Conservation (phyloP, 768 basidiomycete genomes). For the Leccinum ochraceum region DNA sequence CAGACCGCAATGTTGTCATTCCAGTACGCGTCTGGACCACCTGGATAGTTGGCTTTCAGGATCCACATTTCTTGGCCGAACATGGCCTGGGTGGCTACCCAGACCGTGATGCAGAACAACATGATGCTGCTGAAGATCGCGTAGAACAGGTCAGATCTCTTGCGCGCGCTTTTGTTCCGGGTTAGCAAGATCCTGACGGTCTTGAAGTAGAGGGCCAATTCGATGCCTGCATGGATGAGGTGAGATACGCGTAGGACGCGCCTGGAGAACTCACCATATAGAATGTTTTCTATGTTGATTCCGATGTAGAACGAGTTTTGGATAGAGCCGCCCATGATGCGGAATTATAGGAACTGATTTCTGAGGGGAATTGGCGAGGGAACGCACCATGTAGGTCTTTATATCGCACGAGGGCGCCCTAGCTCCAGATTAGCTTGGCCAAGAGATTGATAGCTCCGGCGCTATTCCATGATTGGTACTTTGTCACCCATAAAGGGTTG, state of each 20-base stretch:
- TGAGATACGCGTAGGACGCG: background rate
- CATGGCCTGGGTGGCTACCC: conserved; percentile 20
- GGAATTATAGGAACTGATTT: background rate
- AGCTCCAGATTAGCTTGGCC: background rate
- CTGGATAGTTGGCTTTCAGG: conserved; percentile 32
- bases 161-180: background rate
- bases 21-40: conserved; percentile 37
- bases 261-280: conserved; percentile 24
- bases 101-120: conserved; percentile 33
- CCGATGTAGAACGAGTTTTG: conserved; percentile 19
- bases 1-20: conserved; percentile 24
- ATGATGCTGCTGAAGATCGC: conserved; percentile 27
- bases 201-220: conserved; percentile 26
- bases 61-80: conserved; percentile 41
- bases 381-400: background rate
- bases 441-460: background rate
- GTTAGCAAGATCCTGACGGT: conserved; percentile 18
- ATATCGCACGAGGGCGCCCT: conserved; percentile 5
- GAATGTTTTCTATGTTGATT: conserved; percentile 18
- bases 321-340: conserved; percentile 1
- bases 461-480: conserved; percentile 1
- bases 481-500: background rate
- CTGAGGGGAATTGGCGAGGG: background rate
- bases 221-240: conserved; percentile 19
- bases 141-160: conserved; percentile 20